Evolutionary conservation across 331 rosid genomes (phyloP), one percentile per base, ranked within the genome.

Genomic region (Saraca asoca): DNA sequence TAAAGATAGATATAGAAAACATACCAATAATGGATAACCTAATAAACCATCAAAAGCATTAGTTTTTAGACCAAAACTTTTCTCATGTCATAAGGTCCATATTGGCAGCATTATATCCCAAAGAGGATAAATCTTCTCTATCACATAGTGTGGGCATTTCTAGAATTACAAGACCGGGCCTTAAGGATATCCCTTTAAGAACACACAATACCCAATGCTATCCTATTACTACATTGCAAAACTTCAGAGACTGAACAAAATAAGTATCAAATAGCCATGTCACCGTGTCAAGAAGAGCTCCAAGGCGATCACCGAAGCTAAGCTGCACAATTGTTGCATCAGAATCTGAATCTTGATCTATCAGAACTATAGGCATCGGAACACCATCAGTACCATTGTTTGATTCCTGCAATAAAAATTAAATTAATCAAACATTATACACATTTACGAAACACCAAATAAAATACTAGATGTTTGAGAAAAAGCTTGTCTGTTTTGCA

Each of bases 291-390:
- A 94, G 64, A 65, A 90, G 95, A 76, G 98, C 98, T 73, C 98
- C 98, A 61, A 94, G 97, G 71, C 92, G 95, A 90, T 94, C 97
- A 2, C 96, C 97, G 80, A 90, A 94, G 85, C 97, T 88, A 79
- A 94, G 79, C 71, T 94, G 93, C 66, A 88, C 97, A 72, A 80
- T 88, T 45, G 98, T 88, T 46, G 98, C 90, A 68, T 70, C 91
- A 42, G 92, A 80, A 76, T 90, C 85, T 34, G 96, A 86, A 72
- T 86, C 95, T 82, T 94, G 98, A 80, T 88, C 82, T 18, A 94
- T 94, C 77, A 80, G 35, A 68, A 94, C 95, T 43, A 90, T 81
- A 69, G 98, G 96, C 96, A 82, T 90, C 8, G 95, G 94, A 64
- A 82, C 79, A 68, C 16, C 65, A 65, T 85, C 86, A 59, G 17